Evolutionary conservation across 2,329 filamentous ascomycete genomes (phyloP), one percentile per base, ranked within the genome.

Genomic region (Fusarium pininemorale): DNA sequence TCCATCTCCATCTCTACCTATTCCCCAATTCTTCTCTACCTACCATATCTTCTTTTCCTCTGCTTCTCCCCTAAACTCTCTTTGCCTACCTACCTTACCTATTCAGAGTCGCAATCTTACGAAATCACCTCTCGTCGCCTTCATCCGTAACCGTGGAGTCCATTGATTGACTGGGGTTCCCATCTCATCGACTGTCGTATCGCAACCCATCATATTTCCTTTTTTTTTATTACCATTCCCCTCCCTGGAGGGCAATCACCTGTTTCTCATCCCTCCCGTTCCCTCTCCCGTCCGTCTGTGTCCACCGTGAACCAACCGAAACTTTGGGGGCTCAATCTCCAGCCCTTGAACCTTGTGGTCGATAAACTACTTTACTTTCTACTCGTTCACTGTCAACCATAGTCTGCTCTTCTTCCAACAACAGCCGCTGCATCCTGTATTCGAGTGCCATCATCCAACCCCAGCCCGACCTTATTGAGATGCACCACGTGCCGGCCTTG

Each of bases 141-240:
- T 41, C 45, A 10, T 37, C 42, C 41, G 56, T 50, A 22, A 44
- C 60, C 32, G 42, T 65, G 58, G 51, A 54, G 35, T 53, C 20
- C 48, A 62, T 74, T 63, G 37, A 45, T 74, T 56, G 60, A 58
- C 55, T 48, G 55, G 58, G 66, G 65, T 58, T 62, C 65, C 61
- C 35, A 66, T 41, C 66, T 28, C 65, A 66, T 70, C 59, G 66
- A 53, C 37, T 58, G 45, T 47, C 50, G 64, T 62, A 48, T 64
- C 50, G 66, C 62, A 69, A 51, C 51, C 55, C 44, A 44, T 63
- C 48, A 65, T 64, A 70, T 70, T 70, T 70, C 60, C 65, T 73
- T 69, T 77, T 77, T 77, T 78, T 78, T 65, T 16, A 77, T 78
- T 78, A 73, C 77, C 58, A 75, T 76, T 75, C 45, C 74, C 72